Base-by-base conservation (phyloP, 306 rosid species). In the Citrullus amarus region DNA sequence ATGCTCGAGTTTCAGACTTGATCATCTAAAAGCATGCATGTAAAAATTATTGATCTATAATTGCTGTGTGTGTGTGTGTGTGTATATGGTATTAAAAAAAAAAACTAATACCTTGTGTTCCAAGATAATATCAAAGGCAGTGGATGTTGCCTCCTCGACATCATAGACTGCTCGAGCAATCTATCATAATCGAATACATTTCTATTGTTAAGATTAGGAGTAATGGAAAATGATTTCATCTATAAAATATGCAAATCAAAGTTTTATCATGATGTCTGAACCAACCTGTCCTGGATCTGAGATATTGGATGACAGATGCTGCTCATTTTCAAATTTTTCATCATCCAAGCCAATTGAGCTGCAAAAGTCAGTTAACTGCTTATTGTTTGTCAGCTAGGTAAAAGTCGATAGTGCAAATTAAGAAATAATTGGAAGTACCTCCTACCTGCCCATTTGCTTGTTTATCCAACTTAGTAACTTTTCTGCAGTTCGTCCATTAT, bases 111-210 rank as follows among this genome's bases (percentile, higher is more conserved):
- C 97, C 93, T 92, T 95, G 81, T 82, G 85, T 76, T 84, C 90
- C 80, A 89, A 79, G 86, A 95, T 91, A 78, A 95, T 89, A 59
- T 92, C 99, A 79, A 92, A 92, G 55, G 97, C 97, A 75, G 65
- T 86, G 65, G 91, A 86, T 34, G 97, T 92, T 79, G 99, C 97
- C 91, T 95, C 99, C 84, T 95, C 97, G 55, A 95, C 94, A 80
- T 95, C 99, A 82, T 91, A 95, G 75, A 95, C 84, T 72, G 97
- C 99, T 83, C 91, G 87, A 50, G 92, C 97, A 87, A 91, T 88
- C 99, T 92, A 78, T 80, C 48, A 81, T 43, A 50, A 82, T 79
- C 74, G 78, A 82, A 36, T 59, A 54, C 81, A 81, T 79, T 43
- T 14, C 73, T 79, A 76, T 58, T 78, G 82, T 90, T 81, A 87